These are phyloP conservation scores for Podaxis carcinomalis DNA, from an alignment of 768 basidiomycete genomes.

Conservation along the genomic window DNA sequence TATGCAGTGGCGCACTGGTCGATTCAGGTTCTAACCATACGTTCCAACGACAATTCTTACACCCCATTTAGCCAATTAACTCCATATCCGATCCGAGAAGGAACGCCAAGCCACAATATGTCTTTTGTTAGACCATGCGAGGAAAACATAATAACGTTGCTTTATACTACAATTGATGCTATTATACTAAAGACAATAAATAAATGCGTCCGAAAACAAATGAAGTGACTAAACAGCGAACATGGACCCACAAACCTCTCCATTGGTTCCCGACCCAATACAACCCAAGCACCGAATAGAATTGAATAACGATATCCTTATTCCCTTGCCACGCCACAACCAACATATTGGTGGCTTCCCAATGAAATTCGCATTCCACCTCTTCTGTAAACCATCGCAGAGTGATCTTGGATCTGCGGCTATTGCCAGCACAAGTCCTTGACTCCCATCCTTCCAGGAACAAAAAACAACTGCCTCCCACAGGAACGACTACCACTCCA, in stretches of 20 bases:
- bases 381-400: background rate
- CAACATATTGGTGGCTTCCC: background rate
- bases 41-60: background rate
- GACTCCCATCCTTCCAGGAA: background rate
- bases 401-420: too few species aligned
- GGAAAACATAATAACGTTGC: background rate
- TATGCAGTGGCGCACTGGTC: too few species aligned
- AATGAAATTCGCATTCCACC: background rate
- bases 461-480: background rate
- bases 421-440: too few species aligned
- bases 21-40: background rate
- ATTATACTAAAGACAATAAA: background rate
- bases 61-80: background rate
- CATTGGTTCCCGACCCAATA: background rate
- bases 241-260: background rate
- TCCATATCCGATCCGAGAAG: background rate
- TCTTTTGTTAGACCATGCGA: background rate
- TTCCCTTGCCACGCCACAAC: background rate
- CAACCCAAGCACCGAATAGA: background rate
- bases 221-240: background rate
- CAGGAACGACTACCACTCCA: background rate
- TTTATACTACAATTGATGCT: background rate
- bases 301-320: background rate
- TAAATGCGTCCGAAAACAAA: background rate
- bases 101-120: background rate